Percentiles rank a stretch among this genome's conserved stretches.
These are phyloP conservation scores for Penicillium simplicissimum DNA, from an alignment of 495 filamentous ascomycete species.

Conservation along the genomic window DNA sequence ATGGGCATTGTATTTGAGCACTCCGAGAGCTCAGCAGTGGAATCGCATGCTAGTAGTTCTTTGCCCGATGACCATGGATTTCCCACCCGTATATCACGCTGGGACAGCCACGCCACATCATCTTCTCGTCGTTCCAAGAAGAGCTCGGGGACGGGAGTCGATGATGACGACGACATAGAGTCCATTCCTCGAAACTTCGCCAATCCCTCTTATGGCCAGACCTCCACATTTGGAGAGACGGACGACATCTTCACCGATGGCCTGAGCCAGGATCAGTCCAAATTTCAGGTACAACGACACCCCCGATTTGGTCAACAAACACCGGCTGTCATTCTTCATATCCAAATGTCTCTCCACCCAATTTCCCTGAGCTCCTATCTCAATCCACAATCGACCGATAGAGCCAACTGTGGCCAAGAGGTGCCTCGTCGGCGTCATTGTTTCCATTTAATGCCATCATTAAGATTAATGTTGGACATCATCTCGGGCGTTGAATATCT, in stretches of 20 bases:
- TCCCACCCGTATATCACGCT: conserved; percentile 22
- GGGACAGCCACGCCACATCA: conserved; percentile 27
- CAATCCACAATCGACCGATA: conserved; percentile 31
- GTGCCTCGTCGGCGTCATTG: conserved; percentile 43
- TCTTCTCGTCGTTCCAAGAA: conserved; percentile 35
- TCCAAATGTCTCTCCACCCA: conserved; percentile 57
- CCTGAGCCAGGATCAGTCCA: conserved; percentile 42
- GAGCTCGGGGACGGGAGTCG: conserved; percentile 32
- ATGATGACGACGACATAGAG: conserved; percentile 43
- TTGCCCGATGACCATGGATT: conserved; percentile 27
- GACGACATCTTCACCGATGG: conserved; percentile 57
- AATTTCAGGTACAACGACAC: conserved; percentile 35
- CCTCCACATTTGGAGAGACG: conserved; percentile 36
- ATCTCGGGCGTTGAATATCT: conserved; percentile 59
- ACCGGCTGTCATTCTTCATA: conserved; percentile 50
- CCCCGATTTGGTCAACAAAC: conserved; percentile 29
- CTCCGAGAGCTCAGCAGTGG: conserved; percentile 25
- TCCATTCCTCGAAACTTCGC: conserved; percentile 43
- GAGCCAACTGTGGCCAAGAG: conserved; percentile 3
- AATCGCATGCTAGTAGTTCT: conserved; percentile 22
- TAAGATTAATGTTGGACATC: conserved; percentile 46
- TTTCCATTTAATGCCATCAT: conserved; percentile 48
- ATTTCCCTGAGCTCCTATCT: conserved; percentile 50
- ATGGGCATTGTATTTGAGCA: conserved; percentile 47
- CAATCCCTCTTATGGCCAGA: conserved; percentile 30